Base-by-base conservation (phyloP, 768 basidiomycete species). In the Pleurotus tuoliensis region DNA sequence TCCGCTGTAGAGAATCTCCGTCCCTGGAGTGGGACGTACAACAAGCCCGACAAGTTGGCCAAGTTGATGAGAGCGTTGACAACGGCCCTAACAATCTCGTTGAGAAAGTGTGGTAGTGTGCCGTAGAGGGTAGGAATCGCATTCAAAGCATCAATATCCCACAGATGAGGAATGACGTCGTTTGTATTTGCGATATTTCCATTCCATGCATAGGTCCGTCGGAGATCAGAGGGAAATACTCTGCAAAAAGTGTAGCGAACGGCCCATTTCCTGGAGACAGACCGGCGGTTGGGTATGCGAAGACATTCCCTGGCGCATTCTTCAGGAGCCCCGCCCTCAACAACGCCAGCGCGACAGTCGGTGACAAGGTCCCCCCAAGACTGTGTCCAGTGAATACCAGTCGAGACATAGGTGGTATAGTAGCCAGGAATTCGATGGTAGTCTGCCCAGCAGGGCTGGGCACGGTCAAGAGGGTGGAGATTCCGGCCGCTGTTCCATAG, bases 341-440 rank as follows among this genome's bases (percentile, higher is more conserved):
- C 9, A 20, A 20, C 9, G 46, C 44, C 22, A 56, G 6, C 3
- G 46, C 55, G 22, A 56, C 27, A 37, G 16, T 47, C 1, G 55
- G 45, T 4, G 38, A 12, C 45, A 56, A 38, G 2, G 30, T 27
- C 5, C 45, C 45, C 7, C 55, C 55, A 18, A 56, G 55, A 15
- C 55, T 56, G 25, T 56, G 55, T 4, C 25, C 55, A 15, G 55
- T 56, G 39, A 56, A 56, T 1, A 56, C 18, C 11, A 56, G 34
- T 9, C 55, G 45, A 18, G 55, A 56, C 2, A 45, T 15, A 8
- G 27, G 8, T 1, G 55, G 47, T 2, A 48, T 37, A 13, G 45
- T 48, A 3, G n/a, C 8, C 22, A 56, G 47, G 18, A 47, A 56
- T 1, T 47, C 15, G 16, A 18, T 11, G 15, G 47, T 44, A 1